These are phyloP conservation scores for Alternaria sp. DNA, from an alignment of 2,329 filamentous ascomycete genomes.

Conservation along the genomic window DNA sequence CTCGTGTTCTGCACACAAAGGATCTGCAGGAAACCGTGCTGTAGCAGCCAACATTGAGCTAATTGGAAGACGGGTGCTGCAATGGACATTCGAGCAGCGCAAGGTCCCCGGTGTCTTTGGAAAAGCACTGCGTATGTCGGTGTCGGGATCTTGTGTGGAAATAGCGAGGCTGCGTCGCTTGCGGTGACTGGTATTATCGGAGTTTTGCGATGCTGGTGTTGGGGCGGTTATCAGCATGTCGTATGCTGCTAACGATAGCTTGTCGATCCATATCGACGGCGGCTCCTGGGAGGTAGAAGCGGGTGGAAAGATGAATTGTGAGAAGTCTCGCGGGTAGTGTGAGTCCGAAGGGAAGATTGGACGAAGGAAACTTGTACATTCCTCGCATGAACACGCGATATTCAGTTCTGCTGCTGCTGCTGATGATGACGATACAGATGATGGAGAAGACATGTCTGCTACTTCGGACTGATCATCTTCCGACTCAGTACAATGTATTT, in stretches of 20 bases:
- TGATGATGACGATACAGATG: neutral
- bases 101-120: constrained; percentile 8
- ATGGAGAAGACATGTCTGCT: neutral
- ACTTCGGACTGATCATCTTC: neutral
- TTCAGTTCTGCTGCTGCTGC: neutral
- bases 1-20: constrained; percentile 3
- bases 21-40: neutral
- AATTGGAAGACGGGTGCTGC: neutral
- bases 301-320: neutral
- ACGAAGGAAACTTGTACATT: constrained; percentile 19
- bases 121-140: neutral
- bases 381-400: constrained; percentile 19
- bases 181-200: neutral
- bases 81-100: neutral
- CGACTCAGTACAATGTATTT: neutral
- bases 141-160: neutral
- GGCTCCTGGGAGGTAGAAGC: neutral
- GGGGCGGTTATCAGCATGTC: neutral
- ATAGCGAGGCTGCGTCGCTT: neutral
- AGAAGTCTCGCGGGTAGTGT: neutral
- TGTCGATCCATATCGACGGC: neutral
- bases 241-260: neutral
- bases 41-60: neutral
- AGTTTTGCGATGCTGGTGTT: neutral
- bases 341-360: neutral